Percentiles rank a stretch among this genome's conserved stretches.
Conservation (phyloP, 352 stramenopile genomes). For the Plasmopara viticola region DNA sequence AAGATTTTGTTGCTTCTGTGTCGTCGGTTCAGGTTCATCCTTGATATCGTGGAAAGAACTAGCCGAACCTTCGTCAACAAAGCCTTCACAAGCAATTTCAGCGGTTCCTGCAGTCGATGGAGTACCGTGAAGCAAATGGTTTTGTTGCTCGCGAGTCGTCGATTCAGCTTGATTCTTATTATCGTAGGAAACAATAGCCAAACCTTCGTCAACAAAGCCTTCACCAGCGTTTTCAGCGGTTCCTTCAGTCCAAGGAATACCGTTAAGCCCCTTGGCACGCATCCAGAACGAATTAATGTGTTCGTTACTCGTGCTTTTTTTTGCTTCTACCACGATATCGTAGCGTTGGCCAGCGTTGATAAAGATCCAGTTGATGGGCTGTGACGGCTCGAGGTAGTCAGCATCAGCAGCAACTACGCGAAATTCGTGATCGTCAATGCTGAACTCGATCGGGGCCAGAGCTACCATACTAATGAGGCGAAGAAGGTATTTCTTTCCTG, state of each 20-base stretch:
- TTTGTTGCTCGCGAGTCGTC: not conserved
- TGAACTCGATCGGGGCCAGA: too few relatives aligned
- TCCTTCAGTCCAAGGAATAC: slow-evolving; percentile 18
- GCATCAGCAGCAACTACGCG: slow-evolving; percentile 25
- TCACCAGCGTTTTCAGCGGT: slow-evolving; percentile 7
- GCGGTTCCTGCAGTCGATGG: too few relatives aligned
- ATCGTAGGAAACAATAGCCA: slow-evolving; percentile 10
- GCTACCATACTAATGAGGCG: too few relatives aligned
- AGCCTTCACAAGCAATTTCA: too few relatives aligned
- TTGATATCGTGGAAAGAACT: too few relatives aligned
- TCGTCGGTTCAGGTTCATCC: too few relatives aligned
- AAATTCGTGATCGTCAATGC: slow-evolving; percentile 7
- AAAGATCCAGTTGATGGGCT: slow-evolving; percentile 22
- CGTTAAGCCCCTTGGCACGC: too few relatives aligned
- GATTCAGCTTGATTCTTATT: not conserved
- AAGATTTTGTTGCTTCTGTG: too few relatives aligned
- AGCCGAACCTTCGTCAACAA: too few relatives aligned
- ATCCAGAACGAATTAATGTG: too few relatives aligned
- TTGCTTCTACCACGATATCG: slow-evolving; percentile 23
- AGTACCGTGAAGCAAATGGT: too few relatives aligned
- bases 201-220: slow-evolving; percentile 19
- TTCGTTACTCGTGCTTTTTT: slow-evolving; percentile 3
- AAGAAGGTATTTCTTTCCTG: too few relatives aligned
- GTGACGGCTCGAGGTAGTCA: slow-evolving; percentile 1
- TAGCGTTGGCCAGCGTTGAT: slow-evolving; percentile 30